Evolutionary conservation across 306 rosid species (phyloP), one percentile per base, ranked within the genome.

Genomic region (Cicer pinnatifidum): DNA sequence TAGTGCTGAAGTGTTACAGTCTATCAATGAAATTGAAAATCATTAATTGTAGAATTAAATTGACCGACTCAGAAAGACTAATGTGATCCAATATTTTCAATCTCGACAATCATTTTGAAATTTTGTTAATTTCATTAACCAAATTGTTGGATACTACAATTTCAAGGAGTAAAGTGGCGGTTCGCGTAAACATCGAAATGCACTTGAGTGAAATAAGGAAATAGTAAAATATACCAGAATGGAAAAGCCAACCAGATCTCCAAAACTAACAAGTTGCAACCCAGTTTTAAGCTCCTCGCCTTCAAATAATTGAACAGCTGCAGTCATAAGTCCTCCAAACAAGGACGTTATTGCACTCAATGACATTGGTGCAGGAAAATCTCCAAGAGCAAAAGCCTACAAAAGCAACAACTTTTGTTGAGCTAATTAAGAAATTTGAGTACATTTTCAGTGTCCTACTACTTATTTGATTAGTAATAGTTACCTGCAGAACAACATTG

Each of bases 311-410:
- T 83, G 81, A 47, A 76, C 41, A 38, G 57, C 70, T 17, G 81
- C 87, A 33, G 98, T 88, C 71, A 87, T 38, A 53, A 89, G 50
- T 15, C 78, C 89, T 9, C 91, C 96, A 15, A 89, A 46, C 63
- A 93, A 78, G 20, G 98, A 89, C 17, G 93, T 91, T 57, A 85
- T 52, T 10, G 91, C 92, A 39, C 91, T 71, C 73, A 89, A 63
- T 4, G 97, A 84, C 81, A 93, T 75, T 0, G 98, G 98, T 51
- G 96, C 97, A 6, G 98, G 96, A 83, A 93, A 89, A 52, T 84
- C 87, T 38, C 82, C 78, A 51, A 93, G 83, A 10, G 88, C 81
- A 57, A 84, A 80, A 67, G 97, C 96, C 97, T 90, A 75, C 50
- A 56, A 23, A 52, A 12, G 7, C 71, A 62, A 56, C 20, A 68